Percentiles rank a stretch among this genome's conserved stretches.
These are phyloP conservation scores for Cadophora sp. DNA, from an alignment of 2,329 filamentous ascomycete genomes.

Conservation along the genomic window DNA sequence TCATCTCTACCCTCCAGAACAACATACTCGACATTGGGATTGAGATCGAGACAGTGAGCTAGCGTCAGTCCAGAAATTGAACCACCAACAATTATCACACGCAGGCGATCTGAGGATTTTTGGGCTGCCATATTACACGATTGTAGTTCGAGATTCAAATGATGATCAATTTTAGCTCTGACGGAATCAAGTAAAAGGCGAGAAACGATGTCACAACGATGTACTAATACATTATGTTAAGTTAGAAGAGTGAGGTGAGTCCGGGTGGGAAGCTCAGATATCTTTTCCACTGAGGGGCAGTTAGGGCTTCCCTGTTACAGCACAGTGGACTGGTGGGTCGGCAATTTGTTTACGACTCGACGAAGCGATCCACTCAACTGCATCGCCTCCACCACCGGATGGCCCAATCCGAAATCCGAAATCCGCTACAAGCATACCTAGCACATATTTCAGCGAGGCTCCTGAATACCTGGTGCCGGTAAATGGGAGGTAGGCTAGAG, in stretches of 20 bases:
- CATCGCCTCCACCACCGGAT: not conserved
- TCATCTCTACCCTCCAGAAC: slow-evolving; percentile 52
- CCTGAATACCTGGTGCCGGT: not conserved
- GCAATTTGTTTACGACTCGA: slow-evolving; percentile 10
- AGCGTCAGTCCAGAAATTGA: slow-evolving; percentile 55
- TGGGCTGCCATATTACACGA: not conserved
- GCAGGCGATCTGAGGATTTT: slow-evolving; percentile 32
- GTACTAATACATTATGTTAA: not conserved
- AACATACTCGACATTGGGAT: slow-evolving; percentile 53
- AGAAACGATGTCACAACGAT: not conserved
- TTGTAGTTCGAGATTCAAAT: not conserved
- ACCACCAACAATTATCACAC: slow-evolving; percentile 57
- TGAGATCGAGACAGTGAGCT: slow-evolving; percentile 53
- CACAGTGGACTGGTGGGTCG: not conserved
- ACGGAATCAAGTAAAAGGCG: not conserved
- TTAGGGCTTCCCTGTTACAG: not conserved
- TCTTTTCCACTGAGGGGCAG: not conserved
- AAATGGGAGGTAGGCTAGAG: not conserved
- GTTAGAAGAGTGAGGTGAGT: not conserved
- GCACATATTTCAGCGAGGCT: not conserved
- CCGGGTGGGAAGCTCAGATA: not conserved
- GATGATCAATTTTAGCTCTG: not conserved
- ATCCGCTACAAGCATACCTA: not conserved
- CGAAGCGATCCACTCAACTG: not conserved
- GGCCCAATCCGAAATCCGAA: not conserved